These are phyloP conservation scores for Colletotrichum liaoningense DNA, from an alignment of 2,329 filamentous ascomycete genomes.

Conservation along the genomic window DNA sequence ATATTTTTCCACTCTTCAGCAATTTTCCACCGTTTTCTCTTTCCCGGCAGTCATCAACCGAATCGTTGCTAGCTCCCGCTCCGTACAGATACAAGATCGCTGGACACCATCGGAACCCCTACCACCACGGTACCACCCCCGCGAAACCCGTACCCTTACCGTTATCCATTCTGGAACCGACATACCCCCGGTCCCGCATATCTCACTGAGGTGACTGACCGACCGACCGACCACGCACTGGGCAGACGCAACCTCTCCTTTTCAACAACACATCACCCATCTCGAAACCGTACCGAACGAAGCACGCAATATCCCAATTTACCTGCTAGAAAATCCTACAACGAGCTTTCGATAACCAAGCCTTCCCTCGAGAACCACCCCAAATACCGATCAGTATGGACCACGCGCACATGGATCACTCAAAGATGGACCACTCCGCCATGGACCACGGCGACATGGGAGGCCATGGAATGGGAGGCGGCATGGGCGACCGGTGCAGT, in stretches of 20 bases:
- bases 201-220: background rate
- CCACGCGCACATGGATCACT: constrained; percentile 54
- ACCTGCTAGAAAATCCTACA: background rate
- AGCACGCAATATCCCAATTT: background rate
- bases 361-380: too few relatives aligned
- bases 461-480: constrained; percentile 65
- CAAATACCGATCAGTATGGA: constrained; percentile 1
- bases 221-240: background rate
- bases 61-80: constrained; percentile 17
- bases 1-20: background rate
- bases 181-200: background rate
- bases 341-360: background rate
- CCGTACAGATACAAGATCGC: background rate
- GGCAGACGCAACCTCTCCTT: background rate
- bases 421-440: constrained; percentile 53
- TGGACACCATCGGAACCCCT: background rate
- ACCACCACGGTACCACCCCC: constrained; percentile 2
- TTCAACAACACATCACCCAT: background rate
- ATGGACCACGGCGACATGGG: constrained; percentile 61
- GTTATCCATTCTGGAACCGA: background rate
- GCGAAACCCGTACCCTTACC: constrained; percentile 4
- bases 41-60: background rate
- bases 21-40: background rate
- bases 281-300: background rate
- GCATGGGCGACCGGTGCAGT: constrained; percentile 78